Base-by-base conservation (phyloP, 768 basidiomycete species). In the Candolleomyces eurysporus region DNA sequence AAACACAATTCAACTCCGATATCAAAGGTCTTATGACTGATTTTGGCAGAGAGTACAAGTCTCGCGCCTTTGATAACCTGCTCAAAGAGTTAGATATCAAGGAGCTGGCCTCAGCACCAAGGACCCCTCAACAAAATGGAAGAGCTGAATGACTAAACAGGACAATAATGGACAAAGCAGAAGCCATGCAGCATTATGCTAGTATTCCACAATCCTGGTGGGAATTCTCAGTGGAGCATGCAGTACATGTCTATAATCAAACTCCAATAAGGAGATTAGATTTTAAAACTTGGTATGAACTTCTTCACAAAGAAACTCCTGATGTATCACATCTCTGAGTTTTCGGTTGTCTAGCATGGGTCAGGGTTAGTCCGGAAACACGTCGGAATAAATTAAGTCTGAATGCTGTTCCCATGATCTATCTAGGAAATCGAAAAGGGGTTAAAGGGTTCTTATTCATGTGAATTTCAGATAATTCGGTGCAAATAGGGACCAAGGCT, bases 281-380 rank as follows among this genome's bases (percentile, higher is more conserved):
- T n/a, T n/a, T n/a, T n/a, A 60, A 61, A 43, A 75, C 71, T 17
- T 67, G 69, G 1, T 67, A 64, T 21, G 65, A 73, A 58, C 59
- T 63, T 6, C 68, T 66, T 64, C 26, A 31, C 17, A 61, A 60
- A 0, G 53, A 61, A 13, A 69, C 68, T 54, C 73, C 72, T 42
- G 53, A 71, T 46, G 58, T 72, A 16, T 61, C 66, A 22, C 65
- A 69, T 42, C 58, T 72, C 19, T 30, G 61, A 19, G 67, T 68
- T 40, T 75, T 75, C 63, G 70, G 72, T 43, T 66, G 63, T 45
- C 64, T 66, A 40, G 72, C 68, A 3, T 71, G 65, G 63, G 61
- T 71, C 6, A 26, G 9, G 21, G 9, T 59, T 13, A 30, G 26
- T 19, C 61, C 68, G 1, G 64, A 70, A 48, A 61, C 65, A 60